Conservation (phyloP, 495 filamentous ascomycete species). For the Xylaria palmicola region DNA sequence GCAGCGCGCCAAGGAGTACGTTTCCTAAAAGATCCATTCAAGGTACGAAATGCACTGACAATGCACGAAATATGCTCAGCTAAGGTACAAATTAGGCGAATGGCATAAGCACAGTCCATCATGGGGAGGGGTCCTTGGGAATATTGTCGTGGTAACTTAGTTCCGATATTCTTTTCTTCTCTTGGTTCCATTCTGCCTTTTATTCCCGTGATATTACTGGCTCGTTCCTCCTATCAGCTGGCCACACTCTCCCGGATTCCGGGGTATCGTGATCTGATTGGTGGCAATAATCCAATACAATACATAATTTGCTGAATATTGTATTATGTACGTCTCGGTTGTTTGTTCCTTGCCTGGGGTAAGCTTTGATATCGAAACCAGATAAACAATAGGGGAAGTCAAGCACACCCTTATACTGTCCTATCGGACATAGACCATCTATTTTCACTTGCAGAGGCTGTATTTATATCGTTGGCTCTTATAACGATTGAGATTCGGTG, state of each 20-base stretch:
- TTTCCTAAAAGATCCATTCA: neutral
- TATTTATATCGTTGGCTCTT: neutral
- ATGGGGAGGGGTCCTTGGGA: neutral
- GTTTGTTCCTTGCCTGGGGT: neutral
- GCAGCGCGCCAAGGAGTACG: neutral
- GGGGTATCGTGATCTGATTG: neutral
- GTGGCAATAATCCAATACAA: neutral
- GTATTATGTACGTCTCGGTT: neutral
- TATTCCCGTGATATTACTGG: neutral
- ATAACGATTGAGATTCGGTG: neutral
- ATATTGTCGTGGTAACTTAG: neutral
- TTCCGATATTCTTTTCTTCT: neutral
- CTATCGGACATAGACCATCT: no score
- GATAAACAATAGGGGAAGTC: no score
- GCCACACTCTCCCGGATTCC: neutral
- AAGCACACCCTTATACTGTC: no score
- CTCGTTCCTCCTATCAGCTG: slow-evolving; percentile 5
- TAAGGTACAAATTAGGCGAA: neutral
- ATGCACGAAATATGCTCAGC: neutral
- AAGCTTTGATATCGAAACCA: neutral
- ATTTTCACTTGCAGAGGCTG: neutral
- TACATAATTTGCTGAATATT: neutral
- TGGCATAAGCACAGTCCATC: neutral
- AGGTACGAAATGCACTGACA: neutral
- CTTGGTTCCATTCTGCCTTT: neutral